phyloP scores from a whole-genome alignment of 208 protist genomes.

The Leishmania braziliensis region DNA sequence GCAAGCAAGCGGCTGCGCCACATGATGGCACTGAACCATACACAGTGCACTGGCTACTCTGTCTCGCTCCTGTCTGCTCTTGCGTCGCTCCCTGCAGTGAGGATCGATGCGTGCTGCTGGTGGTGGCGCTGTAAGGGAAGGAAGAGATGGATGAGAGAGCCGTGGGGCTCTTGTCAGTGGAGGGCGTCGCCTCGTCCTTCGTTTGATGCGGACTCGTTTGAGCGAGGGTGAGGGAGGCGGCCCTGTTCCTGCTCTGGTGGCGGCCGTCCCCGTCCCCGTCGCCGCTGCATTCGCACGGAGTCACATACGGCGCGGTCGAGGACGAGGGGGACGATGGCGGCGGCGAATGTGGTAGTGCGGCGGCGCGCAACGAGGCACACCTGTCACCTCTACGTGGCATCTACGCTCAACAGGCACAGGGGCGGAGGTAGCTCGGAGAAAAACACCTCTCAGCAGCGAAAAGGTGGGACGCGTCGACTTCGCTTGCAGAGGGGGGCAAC shows the following conservation, averaged over 20 bases:
- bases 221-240: background rate
- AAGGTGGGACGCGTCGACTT: background rate
- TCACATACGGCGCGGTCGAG: slow-evolving; percentile 12
- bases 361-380: background rate
- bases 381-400: background rate
- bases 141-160: background rate
- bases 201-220: background rate
- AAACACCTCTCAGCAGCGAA: background rate
- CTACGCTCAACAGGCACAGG: background rate
- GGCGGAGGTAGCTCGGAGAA: background rate
- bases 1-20: background rate
- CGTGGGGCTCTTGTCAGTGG: background rate
- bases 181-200: background rate
- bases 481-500: background rate
- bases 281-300: slow-evolving; percentile 5
- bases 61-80: background rate
- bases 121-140: background rate
- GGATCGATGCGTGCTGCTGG: background rate
- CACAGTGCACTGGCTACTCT: background rate
- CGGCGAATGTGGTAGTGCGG: background rate
- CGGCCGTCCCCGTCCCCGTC: background rate
- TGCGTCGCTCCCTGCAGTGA: background rate
- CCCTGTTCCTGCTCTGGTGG: background rate
- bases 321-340: slow-evolving; percentile 1
- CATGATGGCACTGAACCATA: background rate